These are phyloP conservation scores for Schizopora paradoxa DNA, from an alignment of 1,284 basidiomycete genomes.

Conservation along the genomic window DNA sequence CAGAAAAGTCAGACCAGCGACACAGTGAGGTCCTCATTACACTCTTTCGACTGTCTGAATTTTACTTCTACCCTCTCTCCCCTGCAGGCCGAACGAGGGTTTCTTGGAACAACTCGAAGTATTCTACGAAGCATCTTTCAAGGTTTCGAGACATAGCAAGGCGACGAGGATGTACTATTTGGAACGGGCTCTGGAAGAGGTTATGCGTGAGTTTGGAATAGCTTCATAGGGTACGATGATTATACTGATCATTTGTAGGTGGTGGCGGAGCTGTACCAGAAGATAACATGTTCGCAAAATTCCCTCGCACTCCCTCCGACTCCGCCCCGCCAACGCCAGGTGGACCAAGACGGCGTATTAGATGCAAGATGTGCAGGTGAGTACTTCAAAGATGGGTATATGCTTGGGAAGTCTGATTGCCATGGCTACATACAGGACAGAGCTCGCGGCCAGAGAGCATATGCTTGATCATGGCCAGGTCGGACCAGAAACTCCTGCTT, in stretches of 20 bases:
- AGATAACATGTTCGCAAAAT: conserved; percentile 71
- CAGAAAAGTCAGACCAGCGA: conserved; percentile 53
- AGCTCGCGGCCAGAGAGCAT: conserved; percentile 83
- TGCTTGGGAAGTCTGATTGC: not conserved
- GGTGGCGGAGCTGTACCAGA: conserved; percentile 63
- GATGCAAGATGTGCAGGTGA: conserved; percentile 94
- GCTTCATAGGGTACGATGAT: not conserved
- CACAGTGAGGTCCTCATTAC: conserved; percentile 60
- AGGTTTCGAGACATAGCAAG: conserved; percentile 65
- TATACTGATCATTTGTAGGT: conserved; percentile 36
- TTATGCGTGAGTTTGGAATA: conserved; percentile 59
- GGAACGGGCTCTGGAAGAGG: conserved; percentile 64
- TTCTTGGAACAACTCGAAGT: conserved; percentile 76
- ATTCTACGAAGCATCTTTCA: conserved; percentile 67
- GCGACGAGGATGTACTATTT: conserved; percentile 76
- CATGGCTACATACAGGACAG: conserved; percentile 44
- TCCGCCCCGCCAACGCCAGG: conserved; percentile 57
- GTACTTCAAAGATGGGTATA: conserved; percentile 45
- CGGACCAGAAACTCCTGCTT: conserved; percentile 54
- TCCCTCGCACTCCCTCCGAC: conserved; percentile 60
- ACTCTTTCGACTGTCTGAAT: not conserved
- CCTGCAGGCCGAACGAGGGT: conserved; percentile 68
- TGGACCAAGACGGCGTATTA: conserved; percentile 53
- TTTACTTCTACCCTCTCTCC: not conserved
- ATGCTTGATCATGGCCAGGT: conserved; percentile 87